A percentile compares a stretch with the other conserved stretches of the same genome.
Evolutionary conservation across 768 basidiomycete genomes (phyloP).

Genomic region (Tulasnella calospora): DNA sequence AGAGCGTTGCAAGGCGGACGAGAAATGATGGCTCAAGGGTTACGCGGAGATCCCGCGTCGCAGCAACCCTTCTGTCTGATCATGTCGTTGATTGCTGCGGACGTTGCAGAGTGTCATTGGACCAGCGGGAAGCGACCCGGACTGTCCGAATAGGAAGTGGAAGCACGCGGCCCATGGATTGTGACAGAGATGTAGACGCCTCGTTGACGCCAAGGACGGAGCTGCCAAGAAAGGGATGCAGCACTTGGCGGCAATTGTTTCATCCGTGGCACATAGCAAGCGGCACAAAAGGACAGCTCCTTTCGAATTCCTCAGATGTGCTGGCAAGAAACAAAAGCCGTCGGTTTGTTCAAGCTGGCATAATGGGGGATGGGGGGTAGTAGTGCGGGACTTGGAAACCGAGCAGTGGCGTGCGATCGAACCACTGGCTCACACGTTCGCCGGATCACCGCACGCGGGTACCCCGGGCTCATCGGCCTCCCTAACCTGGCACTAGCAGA

Average conservation of each 20-base stretch:
- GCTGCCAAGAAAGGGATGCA: constrained; percentile 1
- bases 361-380: not conserved
- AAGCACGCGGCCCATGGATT: not conserved
- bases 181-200: not conserved
- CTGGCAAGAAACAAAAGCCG: not conserved
- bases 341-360: not conserved
- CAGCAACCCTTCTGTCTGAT: not conserved
- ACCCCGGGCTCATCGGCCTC: not conserved
- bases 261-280: not conserved
- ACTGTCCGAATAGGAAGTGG: not conserved
- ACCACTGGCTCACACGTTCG: not conserved
- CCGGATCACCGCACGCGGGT: not conserved
- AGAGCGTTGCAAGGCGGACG: not conserved
- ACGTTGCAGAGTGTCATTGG: not conserved
- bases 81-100: not conserved
- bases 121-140: not conserved
- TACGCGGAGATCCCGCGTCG: not conserved
- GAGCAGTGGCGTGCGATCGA: not conserved
- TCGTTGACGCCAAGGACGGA: not conserved
- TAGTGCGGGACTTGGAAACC: not conserved
- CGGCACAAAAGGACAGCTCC: not conserved
- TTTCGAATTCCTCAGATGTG: not conserved
- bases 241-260: not conserved
- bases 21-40: not conserved
- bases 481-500: not conserved